phyloP scores from a whole-genome alignment of 164 flowering plant species.

The Chimonanthus salicifolius region DNA sequence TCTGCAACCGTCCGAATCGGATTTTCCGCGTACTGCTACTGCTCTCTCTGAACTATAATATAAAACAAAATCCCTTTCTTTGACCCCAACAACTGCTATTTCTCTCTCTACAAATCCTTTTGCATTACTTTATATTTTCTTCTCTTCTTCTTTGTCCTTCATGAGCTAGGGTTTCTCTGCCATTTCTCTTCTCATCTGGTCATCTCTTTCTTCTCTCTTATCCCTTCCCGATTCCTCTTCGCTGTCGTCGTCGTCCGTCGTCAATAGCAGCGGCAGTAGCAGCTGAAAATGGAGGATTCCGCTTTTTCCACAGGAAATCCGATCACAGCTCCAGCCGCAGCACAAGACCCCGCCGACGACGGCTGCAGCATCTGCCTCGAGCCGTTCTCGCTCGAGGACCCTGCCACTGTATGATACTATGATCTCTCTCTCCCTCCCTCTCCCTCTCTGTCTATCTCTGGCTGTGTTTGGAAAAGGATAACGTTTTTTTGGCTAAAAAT shows the following conservation, averaged over 20 bases:
- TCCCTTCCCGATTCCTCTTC: neutral
- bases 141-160: neutral
- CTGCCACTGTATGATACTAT: slow-evolving; percentile 8
- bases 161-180: slow-evolving; percentile 1
- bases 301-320: neutral
- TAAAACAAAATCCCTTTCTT: neutral
- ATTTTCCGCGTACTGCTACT: neutral
- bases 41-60: neutral
- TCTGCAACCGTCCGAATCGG: slow-evolving; percentile 4
- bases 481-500: too few relatives aligned
- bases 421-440: neutral
- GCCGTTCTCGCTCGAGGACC: slow-evolving; percentile 8
- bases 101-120: neutral
- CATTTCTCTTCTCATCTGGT: neutral
- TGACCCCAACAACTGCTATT: neutral
- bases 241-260: neutral
- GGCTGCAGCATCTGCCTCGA: slow-evolving; percentile 15
- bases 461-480: neutral
- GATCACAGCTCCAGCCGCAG: neutral
- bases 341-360: slow-evolving; percentile 6
- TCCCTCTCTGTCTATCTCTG: neutral
- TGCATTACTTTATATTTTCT: neutral
- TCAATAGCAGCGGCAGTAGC: neutral
- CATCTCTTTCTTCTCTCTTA: neutral
- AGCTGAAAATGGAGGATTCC: slow-evolving; percentile 3